Percentiles rank a stretch among this genome's conserved stretches.
phyloP scores from a whole-genome alignment of 768 basidiomycete genomes.

The Tylopilus sp. region DNA sequence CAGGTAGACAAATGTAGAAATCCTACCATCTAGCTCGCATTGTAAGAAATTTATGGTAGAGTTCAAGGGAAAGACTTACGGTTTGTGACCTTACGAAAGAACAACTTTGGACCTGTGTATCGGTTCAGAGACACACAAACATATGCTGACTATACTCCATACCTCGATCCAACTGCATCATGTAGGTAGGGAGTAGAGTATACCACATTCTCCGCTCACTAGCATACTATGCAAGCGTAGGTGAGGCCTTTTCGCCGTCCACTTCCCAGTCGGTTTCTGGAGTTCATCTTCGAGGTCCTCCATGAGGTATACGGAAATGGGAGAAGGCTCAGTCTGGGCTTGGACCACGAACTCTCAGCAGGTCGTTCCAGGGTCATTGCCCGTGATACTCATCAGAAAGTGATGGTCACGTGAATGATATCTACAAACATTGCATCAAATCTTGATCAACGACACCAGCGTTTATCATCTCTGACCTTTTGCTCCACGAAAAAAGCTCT shows the following conservation, averaged over 20 bases:
- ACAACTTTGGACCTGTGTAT: constrained; percentile 48
- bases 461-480: constrained; percentile 63
- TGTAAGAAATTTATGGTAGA: too few species aligned
- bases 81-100: constrained; percentile 72
- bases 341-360: constrained; percentile 66
- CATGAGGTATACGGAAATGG: constrained; percentile 49
- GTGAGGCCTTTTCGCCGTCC: constrained; percentile 54
- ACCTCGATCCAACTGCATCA: constrained; percentile 71
- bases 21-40: too few species aligned
- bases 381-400: constrained; percentile 28
- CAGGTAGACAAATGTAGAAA: too few species aligned
- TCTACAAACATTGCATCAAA: constrained; percentile 28
- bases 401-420: background rate
- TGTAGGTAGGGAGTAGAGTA: constrained; percentile 65
- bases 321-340: constrained; percentile 57
- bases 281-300: constrained; percentile 77
- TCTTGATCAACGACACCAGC: constrained; percentile 58
- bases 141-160: constrained; percentile 5
- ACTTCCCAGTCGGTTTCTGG: constrained; percentile 68
- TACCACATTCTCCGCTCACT: constrained; percentile 77
- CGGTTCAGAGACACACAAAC: background rate
- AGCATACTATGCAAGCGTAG: constrained; percentile 61
- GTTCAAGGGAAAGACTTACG: constrained; percentile 58
- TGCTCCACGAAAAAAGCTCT: constrained; percentile 57
- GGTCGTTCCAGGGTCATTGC: constrained; percentile 43